Conservation (phyloP, 2,329 filamentous ascomycete species). For the Aspergillus fijiensis region DNA sequence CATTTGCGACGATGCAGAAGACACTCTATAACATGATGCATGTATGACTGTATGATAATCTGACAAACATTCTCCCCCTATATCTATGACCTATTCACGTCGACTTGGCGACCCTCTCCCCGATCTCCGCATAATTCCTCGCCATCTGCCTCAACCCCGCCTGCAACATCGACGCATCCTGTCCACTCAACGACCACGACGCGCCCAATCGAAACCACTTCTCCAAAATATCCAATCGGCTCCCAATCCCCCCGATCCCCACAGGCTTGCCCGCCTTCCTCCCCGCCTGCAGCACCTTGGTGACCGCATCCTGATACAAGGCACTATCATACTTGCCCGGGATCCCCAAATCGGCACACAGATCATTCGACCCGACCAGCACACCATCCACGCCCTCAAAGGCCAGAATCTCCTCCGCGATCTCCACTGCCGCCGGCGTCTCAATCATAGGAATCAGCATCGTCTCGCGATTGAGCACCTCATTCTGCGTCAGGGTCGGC, state of each 20-base stretch:
- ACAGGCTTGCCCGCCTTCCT: constrained; percentile 42
- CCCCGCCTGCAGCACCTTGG: constrained; percentile 40
- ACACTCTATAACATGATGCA: too few relatives aligned
- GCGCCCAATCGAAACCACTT: constrained; percentile 42
- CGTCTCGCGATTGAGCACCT: too few relatives aligned
- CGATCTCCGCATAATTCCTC: constrained; percentile 30
- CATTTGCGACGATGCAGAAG: not conserved
- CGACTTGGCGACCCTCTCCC: constrained; percentile 17
- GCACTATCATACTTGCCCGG: constrained; percentile 43
- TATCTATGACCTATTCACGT: too few relatives aligned
- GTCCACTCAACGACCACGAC: constrained; percentile 40
- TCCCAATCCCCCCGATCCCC: constrained; percentile 44
- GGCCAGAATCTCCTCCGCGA: too few relatives aligned
- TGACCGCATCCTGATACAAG: constrained; percentile 29
- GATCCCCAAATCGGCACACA: constrained; percentile 47
- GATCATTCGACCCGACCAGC: constrained; percentile 24
- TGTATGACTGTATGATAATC: not conserved
- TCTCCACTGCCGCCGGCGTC: too few relatives aligned
- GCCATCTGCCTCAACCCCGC: constrained; percentile 38
- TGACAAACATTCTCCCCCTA: not conserved
- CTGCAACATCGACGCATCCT: constrained; percentile 38
- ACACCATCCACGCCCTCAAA: too few relatives aligned
- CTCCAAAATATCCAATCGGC: constrained; percentile 44
- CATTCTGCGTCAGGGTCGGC: too few relatives aligned
- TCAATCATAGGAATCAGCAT: too few relatives aligned